Evolutionary conservation across 306 rosid genomes (phyloP).

Genomic region (Castanospermum australe): DNA sequence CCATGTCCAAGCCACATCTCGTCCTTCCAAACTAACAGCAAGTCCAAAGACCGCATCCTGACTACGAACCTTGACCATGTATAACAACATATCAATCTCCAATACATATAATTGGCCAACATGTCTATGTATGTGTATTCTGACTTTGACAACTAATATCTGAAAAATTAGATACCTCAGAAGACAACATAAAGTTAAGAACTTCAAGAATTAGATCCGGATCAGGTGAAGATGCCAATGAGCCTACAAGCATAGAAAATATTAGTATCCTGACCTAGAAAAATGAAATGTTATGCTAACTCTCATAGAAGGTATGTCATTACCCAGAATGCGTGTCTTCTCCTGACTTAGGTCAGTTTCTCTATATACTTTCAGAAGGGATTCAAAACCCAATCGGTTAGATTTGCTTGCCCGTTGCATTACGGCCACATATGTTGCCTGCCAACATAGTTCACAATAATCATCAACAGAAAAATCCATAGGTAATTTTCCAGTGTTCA

Average conservation of each 20-base stretch:
- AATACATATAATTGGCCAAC: background rate
- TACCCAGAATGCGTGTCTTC: slow-evolving; percentile 90
- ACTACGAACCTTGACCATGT: slow-evolving; percentile 64
- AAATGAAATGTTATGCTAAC: background rate
- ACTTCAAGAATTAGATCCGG: slow-evolving; percentile 48
- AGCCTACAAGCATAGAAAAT: slow-evolving; percentile 36
- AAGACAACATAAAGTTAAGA: slow-evolving; percentile 49
- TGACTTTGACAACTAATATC: slow-evolving; percentile 10
- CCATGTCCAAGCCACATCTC: slow-evolving; percentile 89
- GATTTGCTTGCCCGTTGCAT: slow-evolving; percentile 64
- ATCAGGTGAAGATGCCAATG: slow-evolving; percentile 44
- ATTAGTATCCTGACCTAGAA: slow-evolving; percentile 19
- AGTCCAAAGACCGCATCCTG: slow-evolving; percentile 85
- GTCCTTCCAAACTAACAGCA: slow-evolving; percentile 56
- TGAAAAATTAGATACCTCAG: slow-evolving; percentile 42
- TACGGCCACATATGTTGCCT: slow-evolving; percentile 86
- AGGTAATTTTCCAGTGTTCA: background rate
- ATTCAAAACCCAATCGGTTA: slow-evolving; percentile 63
- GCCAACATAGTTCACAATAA: slow-evolving; percentile 41
- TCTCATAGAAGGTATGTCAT: slow-evolving; percentile 8
- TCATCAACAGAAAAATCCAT: slow-evolving; percentile 21
- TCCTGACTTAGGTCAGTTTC: slow-evolving; percentile 90
- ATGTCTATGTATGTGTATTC: background rate
- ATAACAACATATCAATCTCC: slow-evolving; percentile 33
- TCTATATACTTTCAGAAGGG: slow-evolving; percentile 75